phyloP scores from a whole-genome alignment of 2,329 filamentous ascomycete species.

The Fusarium annulatum region DNA sequence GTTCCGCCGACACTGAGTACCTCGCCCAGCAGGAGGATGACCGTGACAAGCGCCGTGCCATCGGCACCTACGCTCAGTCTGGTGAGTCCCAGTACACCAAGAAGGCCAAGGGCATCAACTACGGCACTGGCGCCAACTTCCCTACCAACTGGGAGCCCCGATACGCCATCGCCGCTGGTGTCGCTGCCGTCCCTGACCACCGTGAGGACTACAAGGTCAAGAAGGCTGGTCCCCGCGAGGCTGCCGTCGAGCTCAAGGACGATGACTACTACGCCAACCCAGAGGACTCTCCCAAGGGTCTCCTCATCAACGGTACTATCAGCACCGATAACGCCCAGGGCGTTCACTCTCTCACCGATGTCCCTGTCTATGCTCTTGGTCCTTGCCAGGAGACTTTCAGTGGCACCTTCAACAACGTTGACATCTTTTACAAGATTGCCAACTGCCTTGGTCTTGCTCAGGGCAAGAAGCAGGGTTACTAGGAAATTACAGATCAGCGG shows the following conservation, averaged over 20 bases:
- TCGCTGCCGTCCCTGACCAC: conserved; percentile 78
- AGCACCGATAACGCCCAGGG: conserved; percentile 72
- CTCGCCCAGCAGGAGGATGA: conserved; percentile 72
- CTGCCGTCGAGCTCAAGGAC: conserved; percentile 64
- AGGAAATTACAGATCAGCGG: conserved; percentile 21
- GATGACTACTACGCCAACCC: conserved; percentile 77
- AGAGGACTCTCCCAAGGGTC: conserved; percentile 72
- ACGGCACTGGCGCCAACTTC: conserved; percentile 80
- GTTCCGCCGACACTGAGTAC: conserved; percentile 83
- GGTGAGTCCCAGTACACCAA: conserved; percentile 81
- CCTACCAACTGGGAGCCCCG: conserved; percentile 87
- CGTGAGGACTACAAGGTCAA: conserved; percentile 81
- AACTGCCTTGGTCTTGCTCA: conserved; percentile 69
- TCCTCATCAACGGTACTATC: conserved; percentile 81
- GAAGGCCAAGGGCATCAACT: conserved; percentile 68
- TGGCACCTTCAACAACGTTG: conserved; percentile 76
- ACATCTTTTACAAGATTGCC: conserved; percentile 80
- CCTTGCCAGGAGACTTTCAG: conserved; percentile 83
- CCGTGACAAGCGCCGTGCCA: conserved; percentile 78
- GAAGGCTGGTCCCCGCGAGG: conserved; percentile 70
- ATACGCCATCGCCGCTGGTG: conserved; percentile 80
- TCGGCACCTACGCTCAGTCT: conserved; percentile 79
- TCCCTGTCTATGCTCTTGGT: conserved; percentile 81
- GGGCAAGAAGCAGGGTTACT: conserved; percentile 39
- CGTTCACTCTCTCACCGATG: conserved; percentile 81